phyloP scores from a whole-genome alignment of 2,329 filamentous ascomycete species.

The Hypoxylon rubiginosum region DNA sequence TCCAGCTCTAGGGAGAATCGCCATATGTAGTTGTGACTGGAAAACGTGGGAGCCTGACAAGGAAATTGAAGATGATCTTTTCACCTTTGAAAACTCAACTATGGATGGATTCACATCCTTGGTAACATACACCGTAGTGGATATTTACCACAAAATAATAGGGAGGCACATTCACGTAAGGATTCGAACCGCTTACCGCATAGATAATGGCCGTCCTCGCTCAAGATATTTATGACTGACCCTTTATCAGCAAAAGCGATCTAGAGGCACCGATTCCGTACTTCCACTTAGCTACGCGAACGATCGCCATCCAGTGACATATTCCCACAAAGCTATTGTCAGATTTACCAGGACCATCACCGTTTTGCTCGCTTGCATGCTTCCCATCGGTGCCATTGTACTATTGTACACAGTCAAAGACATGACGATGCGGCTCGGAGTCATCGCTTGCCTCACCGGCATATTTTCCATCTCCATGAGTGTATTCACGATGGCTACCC shows the following conservation, averaged over 20 bases:
- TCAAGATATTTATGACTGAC: neutral
- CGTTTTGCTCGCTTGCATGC: conserved; percentile 26
- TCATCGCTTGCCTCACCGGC: conserved; percentile 28
- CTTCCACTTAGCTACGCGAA: conserved; percentile 27
- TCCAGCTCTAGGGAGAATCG: conserved; percentile 14
- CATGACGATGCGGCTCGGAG: conserved; percentile 18
- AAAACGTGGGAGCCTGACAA: conserved; percentile 18
- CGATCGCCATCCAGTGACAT: conserved; percentile 30
- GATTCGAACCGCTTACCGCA: no score
- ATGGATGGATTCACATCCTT: conserved; percentile 34
- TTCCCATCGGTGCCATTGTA: conserved; percentile 30
- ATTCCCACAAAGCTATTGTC: conserved; percentile 26
- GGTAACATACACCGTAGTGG: conserved; percentile 28
- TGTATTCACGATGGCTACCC: conserved; percentile 31
- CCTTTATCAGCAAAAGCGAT: conserved; percentile 1
- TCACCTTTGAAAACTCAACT: conserved; percentile 34
- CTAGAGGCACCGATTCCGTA: neutral
- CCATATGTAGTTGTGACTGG: conserved; percentile 26
- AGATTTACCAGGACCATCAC: conserved; percentile 29
- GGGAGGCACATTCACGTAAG: no score
- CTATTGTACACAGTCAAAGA: conserved; percentile 22
- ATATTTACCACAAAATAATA: conserved; percentile 22
- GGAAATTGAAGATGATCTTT: conserved; percentile 12
- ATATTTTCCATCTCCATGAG: conserved; percentile 35
- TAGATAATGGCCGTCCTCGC: no score